Conservation (phyloP, 495 filamentous ascomycete genomes). For the Physcia stellaris region DNA sequence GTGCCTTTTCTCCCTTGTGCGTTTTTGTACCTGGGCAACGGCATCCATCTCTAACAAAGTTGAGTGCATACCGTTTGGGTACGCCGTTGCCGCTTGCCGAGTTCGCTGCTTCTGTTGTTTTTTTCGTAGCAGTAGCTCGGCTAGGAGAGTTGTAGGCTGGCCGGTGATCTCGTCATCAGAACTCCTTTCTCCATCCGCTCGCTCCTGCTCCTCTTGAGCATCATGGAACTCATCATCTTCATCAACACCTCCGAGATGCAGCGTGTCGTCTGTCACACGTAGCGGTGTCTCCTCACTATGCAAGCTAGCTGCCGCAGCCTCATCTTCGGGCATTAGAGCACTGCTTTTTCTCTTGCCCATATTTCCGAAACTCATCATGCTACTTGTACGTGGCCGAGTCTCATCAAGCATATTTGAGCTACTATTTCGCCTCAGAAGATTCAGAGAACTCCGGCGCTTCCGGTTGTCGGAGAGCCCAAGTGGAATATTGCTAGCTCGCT, state of each 20-base stretch:
- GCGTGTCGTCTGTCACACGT: constrained; percentile 12
- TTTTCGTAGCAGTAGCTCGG: constrained; percentile 83
- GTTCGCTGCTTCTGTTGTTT: constrained; percentile 65
- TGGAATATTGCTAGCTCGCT: constrained; percentile 13
- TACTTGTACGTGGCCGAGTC: constrained; percentile 11
- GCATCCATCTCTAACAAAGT: constrained; percentile 85
- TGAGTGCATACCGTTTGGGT: constrained; percentile 67
- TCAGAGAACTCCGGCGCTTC: constrained; percentile 5
- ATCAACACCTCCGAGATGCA: constrained; percentile 11
- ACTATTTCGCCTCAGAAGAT: constrained; percentile 12
- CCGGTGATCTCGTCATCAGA: constrained; percentile 43
- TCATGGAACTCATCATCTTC: constrained; percentile 10
- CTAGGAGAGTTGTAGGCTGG: constrained; percentile 76
- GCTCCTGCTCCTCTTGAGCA: constrained; percentile 19
- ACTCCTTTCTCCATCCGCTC: constrained; percentile 24
- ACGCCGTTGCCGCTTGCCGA: constrained; percentile 49
- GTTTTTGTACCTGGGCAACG: constrained; percentile 74
- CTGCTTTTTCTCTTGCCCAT: constrained; percentile 15
- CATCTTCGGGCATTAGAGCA: constrained; percentile 13
- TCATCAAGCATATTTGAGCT: constrained; percentile 11
- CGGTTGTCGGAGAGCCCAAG: constrained; percentile 14
- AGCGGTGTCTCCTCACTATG: constrained; percentile 10
- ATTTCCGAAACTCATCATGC: constrained; percentile 14
- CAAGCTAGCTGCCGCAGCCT: constrained; percentile 30
- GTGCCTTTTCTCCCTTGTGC: constrained; percentile 55